Evolutionary conservation across 2,329 filamentous ascomycete species (phyloP), one percentile per base, ranked within the genome.

Genomic region (Geosmithia putterillii): DNA sequence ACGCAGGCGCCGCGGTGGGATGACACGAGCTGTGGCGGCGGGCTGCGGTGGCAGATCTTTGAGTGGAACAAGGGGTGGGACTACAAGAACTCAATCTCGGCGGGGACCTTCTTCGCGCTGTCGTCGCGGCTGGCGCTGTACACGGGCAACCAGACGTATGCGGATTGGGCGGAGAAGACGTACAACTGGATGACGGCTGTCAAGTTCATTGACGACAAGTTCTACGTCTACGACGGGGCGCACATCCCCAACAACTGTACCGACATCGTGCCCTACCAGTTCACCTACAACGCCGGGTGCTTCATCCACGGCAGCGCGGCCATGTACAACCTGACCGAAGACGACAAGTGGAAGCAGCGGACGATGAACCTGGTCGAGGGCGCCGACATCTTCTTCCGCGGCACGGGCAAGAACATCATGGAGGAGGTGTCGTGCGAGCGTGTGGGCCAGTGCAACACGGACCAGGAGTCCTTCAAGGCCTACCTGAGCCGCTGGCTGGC

Each of bases 1-100:
- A 81, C 79, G 2, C 85, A 90, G 54, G 79, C 77, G 2, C 66
- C 69, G 22, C 76, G 85, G 34, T 92, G 85, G 86, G 84, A 89
- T 48, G 67, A 59, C 1, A 60, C 68, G 1, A 64, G 75, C 42
- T 94, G 86, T 52, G 70, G 69, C n/a, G 86, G 86, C 36, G 87
- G 86, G 6, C 59, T 92, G 42, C 75, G 83, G 48, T 90, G 85
- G 85, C 87, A 94, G 62, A 87, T 94, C 40, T 90, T 84, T 57
- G 70, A 75, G 1, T 88, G 85, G 67, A 92, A 94, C 56, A 78
- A 74, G 36, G 88, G 87, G 14, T 94, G 81, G 61, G 73, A 82
- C 52, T 88, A 90, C 70, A 92, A 80, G 54, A 80, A 80, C 46
- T 70, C 75, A 2, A 78, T 80, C 46, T 78, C 75, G 0, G 75